phyloP scores from a whole-genome alignment of 768 basidiomycete genomes.

The Xanthoconium stramineum region DNA sequence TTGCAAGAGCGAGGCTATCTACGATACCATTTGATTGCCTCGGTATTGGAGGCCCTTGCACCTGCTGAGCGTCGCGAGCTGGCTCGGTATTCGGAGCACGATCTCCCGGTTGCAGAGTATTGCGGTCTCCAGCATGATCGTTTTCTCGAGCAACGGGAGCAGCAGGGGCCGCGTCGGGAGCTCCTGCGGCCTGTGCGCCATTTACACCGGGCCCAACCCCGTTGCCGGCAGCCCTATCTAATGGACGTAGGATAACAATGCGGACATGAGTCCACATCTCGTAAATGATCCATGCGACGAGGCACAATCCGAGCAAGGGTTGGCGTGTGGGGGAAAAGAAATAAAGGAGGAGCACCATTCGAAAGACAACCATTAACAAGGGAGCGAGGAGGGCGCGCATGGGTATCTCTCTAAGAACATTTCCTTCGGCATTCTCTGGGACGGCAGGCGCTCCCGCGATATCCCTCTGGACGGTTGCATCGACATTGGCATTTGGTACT shows the following conservation, averaged over 20 bases:
- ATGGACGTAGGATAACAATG: conserved; percentile 38
- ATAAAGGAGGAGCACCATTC: conserved; percentile 66
- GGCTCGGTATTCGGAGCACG: conserved; percentile 16
- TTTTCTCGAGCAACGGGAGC: conserved; percentile 18
- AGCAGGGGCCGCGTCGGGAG: conserved; percentile 23
- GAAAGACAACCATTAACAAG: conserved; percentile 61
- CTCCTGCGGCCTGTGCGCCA: conserved; percentile 17
- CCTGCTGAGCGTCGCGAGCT: conserved; percentile 17
- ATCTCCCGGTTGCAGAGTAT: conserved; percentile 14
- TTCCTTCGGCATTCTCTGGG: conserved; percentile 29
- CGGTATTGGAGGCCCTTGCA: conserved; percentile 28
- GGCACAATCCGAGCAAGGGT: conserved; percentile 63
- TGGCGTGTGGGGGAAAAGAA: conserved; percentile 75
- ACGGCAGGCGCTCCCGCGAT: conserved; percentile 15
- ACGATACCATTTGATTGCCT: conserved; percentile 37
- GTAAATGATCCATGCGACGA: conserved; percentile 68
- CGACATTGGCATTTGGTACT: conserved; percentile 26
- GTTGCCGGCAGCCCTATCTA: conserved; percentile 31
- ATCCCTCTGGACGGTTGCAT: conserved; percentile 18
- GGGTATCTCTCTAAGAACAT: conserved; percentile 51
- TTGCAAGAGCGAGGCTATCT: conserved; percentile 54
- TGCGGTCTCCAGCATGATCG: conserved; percentile 12
- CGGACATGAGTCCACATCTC: conserved; percentile 74
- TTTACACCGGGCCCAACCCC: conserved; percentile 21
- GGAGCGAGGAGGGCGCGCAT: conserved; percentile 68